Evolutionary conservation across 768 basidiomycete genomes (phyloP).

Genomic region (Suillus subluteus): DNA sequence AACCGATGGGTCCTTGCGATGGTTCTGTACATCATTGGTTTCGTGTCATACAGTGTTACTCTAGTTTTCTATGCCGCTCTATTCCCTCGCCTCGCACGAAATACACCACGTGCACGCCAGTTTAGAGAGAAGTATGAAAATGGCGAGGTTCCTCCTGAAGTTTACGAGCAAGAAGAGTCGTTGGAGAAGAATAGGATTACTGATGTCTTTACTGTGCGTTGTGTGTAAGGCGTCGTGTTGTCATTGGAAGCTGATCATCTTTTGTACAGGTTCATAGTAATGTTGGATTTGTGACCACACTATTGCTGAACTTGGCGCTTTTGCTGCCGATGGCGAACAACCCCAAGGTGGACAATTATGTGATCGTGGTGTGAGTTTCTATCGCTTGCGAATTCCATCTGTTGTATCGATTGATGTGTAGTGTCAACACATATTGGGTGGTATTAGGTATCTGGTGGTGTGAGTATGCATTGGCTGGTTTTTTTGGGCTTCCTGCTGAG

Average conservation of each 20-base stretch:
- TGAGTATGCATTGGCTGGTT: conserved; percentile 37
- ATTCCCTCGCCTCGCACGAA: conserved; percentile 82
- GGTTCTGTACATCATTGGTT: conserved; percentile 79
- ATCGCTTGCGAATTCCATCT: not conserved
- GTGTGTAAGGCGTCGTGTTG: not conserved
- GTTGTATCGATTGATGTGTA: conserved; percentile 27
- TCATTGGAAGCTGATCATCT: not conserved
- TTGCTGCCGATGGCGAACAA: conserved; percentile 60
- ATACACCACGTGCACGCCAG: conserved; percentile 63
- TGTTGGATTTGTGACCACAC: conserved; percentile 68
- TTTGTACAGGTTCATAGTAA: conserved; percentile 68
- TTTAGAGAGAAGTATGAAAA: conserved; percentile 59
- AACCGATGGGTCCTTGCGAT: conserved; percentile 74
- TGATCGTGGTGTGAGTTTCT: conserved; percentile 62
- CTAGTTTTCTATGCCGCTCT: conserved; percentile 80
- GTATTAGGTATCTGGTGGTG: conserved; percentile 88
- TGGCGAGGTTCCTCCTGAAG: conserved; percentile 60
- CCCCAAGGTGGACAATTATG: conserved; percentile 74
- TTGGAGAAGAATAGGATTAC: conserved; percentile 85
- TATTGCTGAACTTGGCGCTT: conserved; percentile 71
- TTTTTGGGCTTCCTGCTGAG: conserved; percentile 7
- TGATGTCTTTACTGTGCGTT: conserved; percentile 75
- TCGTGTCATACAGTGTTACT: conserved; percentile 78
- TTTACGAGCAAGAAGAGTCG: conserved; percentile 74
- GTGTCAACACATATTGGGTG: conserved; percentile 79